Evolutionary conservation across 257 asterid species (phyloP), one percentile per base, ranked within the genome.

Genomic region (Solanum appendiculatum): DNA sequence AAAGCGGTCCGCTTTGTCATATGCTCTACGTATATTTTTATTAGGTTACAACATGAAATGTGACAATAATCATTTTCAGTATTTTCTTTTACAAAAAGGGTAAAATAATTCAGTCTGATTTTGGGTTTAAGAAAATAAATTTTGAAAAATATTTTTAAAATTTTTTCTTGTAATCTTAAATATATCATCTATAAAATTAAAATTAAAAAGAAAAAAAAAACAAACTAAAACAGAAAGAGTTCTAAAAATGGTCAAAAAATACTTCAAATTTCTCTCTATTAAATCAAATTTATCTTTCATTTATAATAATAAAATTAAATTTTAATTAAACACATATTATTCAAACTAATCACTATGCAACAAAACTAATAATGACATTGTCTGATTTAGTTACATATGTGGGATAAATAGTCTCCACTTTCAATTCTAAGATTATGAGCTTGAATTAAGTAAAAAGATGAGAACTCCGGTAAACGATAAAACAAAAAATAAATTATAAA

Each of bases 171-270:
- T 3, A 7, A 20, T 54, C 9, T 51, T 1, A 51, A 58, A 58
- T 58, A 0, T 58, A 9, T 8, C 2, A 58, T 0, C 5, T 58
- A 1, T 54, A 54, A 54, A 56, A 56, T 7, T 21, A 58, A 58
- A 56, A 54, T n/a, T n/a, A n/a, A n/a, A n/a, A n/a, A n/a, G n/a
- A 60, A n/a, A 11, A 60, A 3, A 56, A 1, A 56, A 56, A 21
- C 0, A 23, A 23, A 60, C 0, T 10, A 9, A 3, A 23, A 4
- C 1, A 4, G 0, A 60, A 10, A 4, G 9, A 60, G 1, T 60
- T 23, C n/a, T n/a, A n/a, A n/a, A n/a, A n/a, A n/a, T n/a, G 21
- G 9, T 58, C 8, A 9, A n/a, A 60, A 9, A 0, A n/a, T 56
- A 1, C 9, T 1, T n/a, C 0, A 60, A n/a, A 5, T 60, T n/a